Base-by-base conservation (phyloP, 768 basidiomycete genomes). In the Lactarius tabidus region DNA sequence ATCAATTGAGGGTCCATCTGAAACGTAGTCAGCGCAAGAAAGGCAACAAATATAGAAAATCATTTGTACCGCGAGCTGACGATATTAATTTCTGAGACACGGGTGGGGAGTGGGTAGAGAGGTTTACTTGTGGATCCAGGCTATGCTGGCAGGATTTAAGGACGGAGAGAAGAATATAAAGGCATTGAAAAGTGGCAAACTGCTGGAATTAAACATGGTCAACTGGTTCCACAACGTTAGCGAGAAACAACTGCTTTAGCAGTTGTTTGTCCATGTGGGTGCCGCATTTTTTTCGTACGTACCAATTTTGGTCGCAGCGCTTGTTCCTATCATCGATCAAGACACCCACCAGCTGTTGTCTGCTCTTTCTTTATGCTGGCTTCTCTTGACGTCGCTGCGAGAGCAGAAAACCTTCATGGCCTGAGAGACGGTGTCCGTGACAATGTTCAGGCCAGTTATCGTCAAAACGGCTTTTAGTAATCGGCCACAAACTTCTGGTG, bases 221-320 rank as follows among this genome's bases (percentile, higher is more conserved):
- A 43, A 63, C 39, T 29, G 41, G 43, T 59, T 60, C 58, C 62
- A 56, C 54, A 57, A 62, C 52, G 36, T 57, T 58, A 57, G 62
- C 59, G 62, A 60, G 62, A 57, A 53, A 62, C 48, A 39, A 77
- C 75, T 33, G 41, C 66, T 76, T 72, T 75, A 74, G 72, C 70
- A 73, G 59, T 79, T 79, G 79, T 80, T 79, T 79, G 79, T 77
- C 76, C 78, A 75, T 79, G 78, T 79, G 78, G 79, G 78, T 70
- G 77, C 76, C 60, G 43, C 43, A 69, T 71, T 62, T 60, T 59
- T 29, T 51, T 26, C 48, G 48, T 51, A 57, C 26, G 65, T 65
- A 64, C 72, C 75, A 73, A 67, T 76, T 77, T 67, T 39, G 62
- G 54, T 35, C 36, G 35, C 45, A 63, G 57, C 66, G 57, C 60